Conservation (phyloP, 2,329 filamentous ascomycete species). For the Nemania abortiva region DNA sequence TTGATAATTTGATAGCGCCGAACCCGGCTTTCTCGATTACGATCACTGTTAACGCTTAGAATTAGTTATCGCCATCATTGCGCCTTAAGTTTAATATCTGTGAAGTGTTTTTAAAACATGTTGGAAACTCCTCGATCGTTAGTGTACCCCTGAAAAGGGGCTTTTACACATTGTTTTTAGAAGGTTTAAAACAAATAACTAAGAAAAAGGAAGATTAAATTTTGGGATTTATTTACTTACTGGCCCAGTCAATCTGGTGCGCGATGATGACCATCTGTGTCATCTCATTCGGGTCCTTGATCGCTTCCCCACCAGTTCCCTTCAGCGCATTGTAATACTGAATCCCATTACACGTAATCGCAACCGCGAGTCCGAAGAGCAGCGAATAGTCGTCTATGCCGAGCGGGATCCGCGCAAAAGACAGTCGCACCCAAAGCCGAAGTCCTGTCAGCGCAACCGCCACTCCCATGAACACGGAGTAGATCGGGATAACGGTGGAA, state of each 20-base stretch:
- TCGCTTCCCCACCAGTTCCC: conserved; percentile 38
- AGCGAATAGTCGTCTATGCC: conserved; percentile 33
- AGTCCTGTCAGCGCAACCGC: conserved; percentile 34
- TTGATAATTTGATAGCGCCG: conserved; percentile 54
- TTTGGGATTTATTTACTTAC: background rate
- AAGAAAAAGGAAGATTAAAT: background rate
- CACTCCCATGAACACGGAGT: conserved; percentile 38
- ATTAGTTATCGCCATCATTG: background rate
- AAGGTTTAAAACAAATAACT: background rate
- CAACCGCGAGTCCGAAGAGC: conserved; percentile 30
- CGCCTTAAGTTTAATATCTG: background rate
- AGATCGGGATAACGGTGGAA: conserved; percentile 37
- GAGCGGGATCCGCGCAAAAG: conserved; percentile 25
- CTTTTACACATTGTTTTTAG: background rate
- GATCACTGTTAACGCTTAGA: conserved; percentile 17
- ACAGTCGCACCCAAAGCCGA: conserved; percentile 36
- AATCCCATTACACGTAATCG: conserved; percentile 35
- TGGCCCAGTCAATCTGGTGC: conserved; percentile 38
- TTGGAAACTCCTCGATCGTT: background rate
- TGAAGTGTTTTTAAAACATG: background rate
- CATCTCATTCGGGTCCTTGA: conserved; percentile 25
- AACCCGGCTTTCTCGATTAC: conserved; percentile 39
- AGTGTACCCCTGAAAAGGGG: background rate
- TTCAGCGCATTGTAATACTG: conserved; percentile 37
- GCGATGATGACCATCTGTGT: conserved; percentile 30